Evolutionary conservation across 1,139 yeast species (phyloP).

Genomic region (Hyphopichia wangnamkhiaoensis): DNA sequence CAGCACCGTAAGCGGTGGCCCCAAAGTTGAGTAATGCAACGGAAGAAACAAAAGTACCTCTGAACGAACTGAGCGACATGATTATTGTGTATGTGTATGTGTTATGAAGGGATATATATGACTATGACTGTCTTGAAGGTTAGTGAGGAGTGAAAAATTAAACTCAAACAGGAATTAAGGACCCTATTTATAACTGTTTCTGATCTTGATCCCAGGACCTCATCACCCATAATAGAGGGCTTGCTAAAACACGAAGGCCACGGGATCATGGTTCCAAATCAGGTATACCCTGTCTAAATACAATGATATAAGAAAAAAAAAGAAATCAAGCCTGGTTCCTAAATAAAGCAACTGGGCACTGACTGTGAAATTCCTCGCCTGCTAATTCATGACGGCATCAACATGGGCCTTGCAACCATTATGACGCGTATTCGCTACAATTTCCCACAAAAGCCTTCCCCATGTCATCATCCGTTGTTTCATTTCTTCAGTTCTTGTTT

Average conservation of each 20-base stretch:
- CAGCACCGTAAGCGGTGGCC: conserved; percentile 10
- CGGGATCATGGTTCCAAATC: background rate
- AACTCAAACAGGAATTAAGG: background rate
- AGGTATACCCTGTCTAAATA: no score
- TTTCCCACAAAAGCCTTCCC: no score
- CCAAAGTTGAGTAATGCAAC: conserved; percentile 6
- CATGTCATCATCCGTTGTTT: no score
- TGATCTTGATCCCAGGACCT: background rate
- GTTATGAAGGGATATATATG: no score
- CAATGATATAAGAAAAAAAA: no score
- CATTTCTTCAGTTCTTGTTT: background rate
- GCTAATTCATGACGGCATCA: background rate
- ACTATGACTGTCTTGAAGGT: background rate
- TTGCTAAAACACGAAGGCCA: background rate
- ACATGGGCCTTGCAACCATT: background rate
- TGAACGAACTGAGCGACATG: no score
- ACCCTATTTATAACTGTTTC: no score
- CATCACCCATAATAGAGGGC: background rate
- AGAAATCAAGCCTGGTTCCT: no score
- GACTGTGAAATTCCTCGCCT: no score
- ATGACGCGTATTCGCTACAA: no score
- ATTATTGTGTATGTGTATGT: no score
- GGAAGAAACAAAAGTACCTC: background rate
- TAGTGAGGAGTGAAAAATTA: background rate
- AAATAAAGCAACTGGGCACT: no score